phyloP scores from a whole-genome alignment of 495 filamentous ascomycete species.

The Astrocystis sublimbata region DNA sequence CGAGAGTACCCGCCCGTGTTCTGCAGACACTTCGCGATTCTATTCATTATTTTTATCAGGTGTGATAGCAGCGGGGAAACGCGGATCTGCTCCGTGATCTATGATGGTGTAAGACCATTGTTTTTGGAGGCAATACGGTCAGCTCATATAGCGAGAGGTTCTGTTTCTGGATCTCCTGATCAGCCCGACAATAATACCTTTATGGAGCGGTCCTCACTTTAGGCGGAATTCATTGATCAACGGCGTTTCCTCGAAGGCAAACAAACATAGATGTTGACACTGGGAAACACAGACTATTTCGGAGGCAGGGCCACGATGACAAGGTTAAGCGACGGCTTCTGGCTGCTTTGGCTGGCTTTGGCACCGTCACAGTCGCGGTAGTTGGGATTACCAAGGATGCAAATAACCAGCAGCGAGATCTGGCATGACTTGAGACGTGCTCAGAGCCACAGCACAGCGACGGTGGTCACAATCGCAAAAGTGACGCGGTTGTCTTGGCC shows the following conservation, averaged over 20 bases:
- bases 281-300: background rate
- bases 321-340: background rate
- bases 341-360: too few species aligned
- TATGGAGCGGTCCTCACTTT: background rate
- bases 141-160: background rate
- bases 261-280: background rate
- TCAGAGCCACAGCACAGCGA: background rate
- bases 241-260: slow-evolving; percentile 6
- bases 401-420: slow-evolving; percentile 7
- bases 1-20: background rate
- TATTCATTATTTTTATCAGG: background rate
- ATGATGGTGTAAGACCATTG: background rate
- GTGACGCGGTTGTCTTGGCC: background rate
- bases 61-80: background rate
- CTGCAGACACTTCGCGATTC: background rate
- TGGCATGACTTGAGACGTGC: slow-evolving; percentile 9
- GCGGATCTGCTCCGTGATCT: slow-evolving; percentile 5
- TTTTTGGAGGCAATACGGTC: background rate
- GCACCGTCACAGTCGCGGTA: background rate
- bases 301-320: background rate
- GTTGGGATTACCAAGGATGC: background rate
- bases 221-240: slow-evolving; percentile 10
- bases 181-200: slow-evolving; percentile 4
- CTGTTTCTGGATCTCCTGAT: slow-evolving; percentile 20
- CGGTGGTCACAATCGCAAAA: slow-evolving; percentile 3